Conservation (phyloP, 805 yeast species). For the Isabelozyma pseudorhagii region DNA sequence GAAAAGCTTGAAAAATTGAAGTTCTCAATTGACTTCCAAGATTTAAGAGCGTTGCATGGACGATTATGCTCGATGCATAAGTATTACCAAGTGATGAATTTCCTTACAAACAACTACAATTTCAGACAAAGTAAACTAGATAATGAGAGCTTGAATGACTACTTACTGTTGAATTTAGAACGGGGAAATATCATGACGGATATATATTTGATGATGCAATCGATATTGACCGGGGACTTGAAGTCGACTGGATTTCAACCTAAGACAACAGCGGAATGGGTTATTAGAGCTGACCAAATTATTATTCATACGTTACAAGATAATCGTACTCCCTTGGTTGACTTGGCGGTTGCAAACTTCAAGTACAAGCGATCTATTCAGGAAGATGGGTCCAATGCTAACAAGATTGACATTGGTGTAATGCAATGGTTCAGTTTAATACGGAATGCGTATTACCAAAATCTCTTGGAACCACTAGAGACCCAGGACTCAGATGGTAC, state of each 20-base stretch:
- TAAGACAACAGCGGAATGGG: conserved; percentile 28
- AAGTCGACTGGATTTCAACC: conserved; percentile 12
- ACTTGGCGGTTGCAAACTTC: conserved; percentile 34
- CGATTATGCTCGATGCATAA: conserved; percentile 50
- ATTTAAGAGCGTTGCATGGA: conserved; percentile 46
- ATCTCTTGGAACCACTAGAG: conserved; percentile 29
- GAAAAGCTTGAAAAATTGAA: conserved; percentile 64
- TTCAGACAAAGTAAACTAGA: conserved; percentile 48
- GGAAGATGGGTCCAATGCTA: conserved; percentile 40
- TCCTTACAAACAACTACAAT: conserved; percentile 44
- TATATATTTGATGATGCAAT: conserved; percentile 31
- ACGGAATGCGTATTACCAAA: conserved; percentile 26
- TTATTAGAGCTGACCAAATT: conserved; percentile 37
- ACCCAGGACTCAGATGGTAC: conserved; percentile 1
- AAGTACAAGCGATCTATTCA: conserved; percentile 27
- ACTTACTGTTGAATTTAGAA: conserved; percentile 31
- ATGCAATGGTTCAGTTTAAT: conserved; percentile 37
- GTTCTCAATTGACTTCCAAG: conserved; percentile 68
- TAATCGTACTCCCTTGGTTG: conserved; percentile 37
- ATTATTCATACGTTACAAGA: conserved; percentile 40
- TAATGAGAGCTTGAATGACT: conserved; percentile 46
- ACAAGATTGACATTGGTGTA: conserved; percentile 31
- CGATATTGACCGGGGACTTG: conserved; percentile 34
- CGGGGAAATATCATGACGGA: conserved; percentile 33
- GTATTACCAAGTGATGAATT: conserved; percentile 39